phyloP scores from a whole-genome alignment of 108 stramenopile species.

The Cyclostephanos tholiformis region DNA sequence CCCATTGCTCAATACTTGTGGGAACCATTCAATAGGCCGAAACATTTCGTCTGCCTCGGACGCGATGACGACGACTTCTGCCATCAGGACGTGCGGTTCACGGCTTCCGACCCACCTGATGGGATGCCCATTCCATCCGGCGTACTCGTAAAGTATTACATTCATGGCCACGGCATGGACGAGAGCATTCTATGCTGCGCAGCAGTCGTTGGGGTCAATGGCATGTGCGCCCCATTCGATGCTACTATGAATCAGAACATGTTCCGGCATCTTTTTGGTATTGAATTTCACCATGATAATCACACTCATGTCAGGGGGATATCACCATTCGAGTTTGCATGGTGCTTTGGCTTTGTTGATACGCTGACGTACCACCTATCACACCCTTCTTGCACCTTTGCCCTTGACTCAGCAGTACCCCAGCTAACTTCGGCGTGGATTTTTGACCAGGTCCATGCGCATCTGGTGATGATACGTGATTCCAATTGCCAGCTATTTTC shows the following conservation, averaged over 20 bases:
- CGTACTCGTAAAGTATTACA: background rate
- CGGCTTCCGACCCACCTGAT: background rate
- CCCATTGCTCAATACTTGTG: background rate
- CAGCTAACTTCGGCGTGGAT: background rate
- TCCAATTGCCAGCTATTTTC: background rate
- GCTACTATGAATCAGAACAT: background rate
- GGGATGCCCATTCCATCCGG: background rate
- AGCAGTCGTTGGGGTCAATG: background rate
- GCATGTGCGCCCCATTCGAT: background rate
- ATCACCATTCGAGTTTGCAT: background rate
- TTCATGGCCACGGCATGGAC: background rate
- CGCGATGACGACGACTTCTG: background rate
- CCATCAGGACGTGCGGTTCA: background rate
- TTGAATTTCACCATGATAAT: background rate
- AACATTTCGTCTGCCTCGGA: background rate
- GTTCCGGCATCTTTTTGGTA: background rate
- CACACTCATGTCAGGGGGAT: background rate
- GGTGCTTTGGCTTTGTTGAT: background rate
- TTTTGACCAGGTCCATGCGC: background rate
- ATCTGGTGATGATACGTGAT: background rate
- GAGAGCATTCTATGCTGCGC: background rate
- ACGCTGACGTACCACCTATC: background rate
- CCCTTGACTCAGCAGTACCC: background rate
- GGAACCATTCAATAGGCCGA: slow-evolving; percentile 3
- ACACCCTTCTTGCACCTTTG: background rate